Evolutionary conservation across 805 yeast species (phyloP), one percentile per base, ranked within the genome.

Genomic region (Candida pseudofarinosa): DNA sequence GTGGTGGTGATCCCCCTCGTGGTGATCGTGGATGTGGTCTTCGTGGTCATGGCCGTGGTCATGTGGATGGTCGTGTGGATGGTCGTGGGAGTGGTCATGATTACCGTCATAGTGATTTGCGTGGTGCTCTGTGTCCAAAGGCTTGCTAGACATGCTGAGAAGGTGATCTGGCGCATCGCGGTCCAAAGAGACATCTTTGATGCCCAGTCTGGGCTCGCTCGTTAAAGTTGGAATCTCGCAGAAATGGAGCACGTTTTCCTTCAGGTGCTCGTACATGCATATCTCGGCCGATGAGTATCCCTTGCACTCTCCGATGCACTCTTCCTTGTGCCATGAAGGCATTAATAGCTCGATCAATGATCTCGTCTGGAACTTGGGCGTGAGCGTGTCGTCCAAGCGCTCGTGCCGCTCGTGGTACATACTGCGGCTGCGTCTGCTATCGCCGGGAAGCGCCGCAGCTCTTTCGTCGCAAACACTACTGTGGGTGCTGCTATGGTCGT

Each of bases 1-100:
- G 59, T 88, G 96, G 55, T 85, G 95, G 53, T 87, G 95, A 52
- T 77, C 77, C 32, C 63, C 60, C 4, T 45, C 47, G 42, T 67
- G 70, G 4, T 50, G 43, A 2, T 51, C 39, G 38, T 65, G 72
- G 4, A 49, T 53, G 10, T 37, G 41, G 19, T 20, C 38, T 19
- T 35, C 23, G 12, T 15, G n/a, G 5, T 49, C 54, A 10, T 36
- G 41, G 18, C 37, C 37, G n/a, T 34, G 37, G 12, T 15, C 6
- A 17, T 14, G 17, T 6, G 17, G 19, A 34, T 34, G 37, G 19
- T 15, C 17, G 12, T 17, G 8, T 13, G 8, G 12, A 8, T 8
- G 13, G 31, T 34, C 37, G 19, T 3, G n/a, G 2, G 17, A 46
- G 17, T 39, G 39, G 14, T 38, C 41, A 35, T 43, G 43, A 4